These are phyloP conservation scores for Penicillium salamii DNA, from an alignment of 495 filamentous ascomycete genomes.

Conservation along the genomic window DNA sequence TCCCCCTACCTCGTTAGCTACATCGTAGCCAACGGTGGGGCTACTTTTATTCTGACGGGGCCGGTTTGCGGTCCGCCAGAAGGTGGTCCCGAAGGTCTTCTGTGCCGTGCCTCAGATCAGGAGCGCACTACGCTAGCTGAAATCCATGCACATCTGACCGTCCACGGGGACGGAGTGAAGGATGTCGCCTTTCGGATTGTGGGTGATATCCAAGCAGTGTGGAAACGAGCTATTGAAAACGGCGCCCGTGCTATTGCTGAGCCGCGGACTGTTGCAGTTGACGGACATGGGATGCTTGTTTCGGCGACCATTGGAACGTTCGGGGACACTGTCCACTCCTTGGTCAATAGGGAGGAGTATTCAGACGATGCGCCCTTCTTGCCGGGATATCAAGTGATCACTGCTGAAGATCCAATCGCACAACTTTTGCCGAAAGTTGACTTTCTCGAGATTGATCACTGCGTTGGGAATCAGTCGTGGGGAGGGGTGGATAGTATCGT, in stretches of 20 bases:
- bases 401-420: constrained; percentile 41
- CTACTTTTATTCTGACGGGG: constrained; percentile 73
- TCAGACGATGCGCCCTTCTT: constrained; percentile 58
- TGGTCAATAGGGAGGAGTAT: constrained; percentile 64
- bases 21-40: constrained; percentile 64
- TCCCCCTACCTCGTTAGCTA: constrained; percentile 67
- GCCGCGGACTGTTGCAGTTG: constrained; percentile 46
- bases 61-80: constrained; percentile 54
- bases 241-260: constrained; percentile 58
- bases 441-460: constrained; percentile 74
- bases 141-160: constrained; percentile 65
- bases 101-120: constrained; percentile 7
- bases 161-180: constrained; percentile 79
- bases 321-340: constrained; percentile 79
- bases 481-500: constrained; percentile 68
- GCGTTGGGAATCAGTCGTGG: constrained; percentile 85
- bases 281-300: constrained; percentile 46
- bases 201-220: constrained; percentile 61
- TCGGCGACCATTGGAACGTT: constrained; percentile 73
- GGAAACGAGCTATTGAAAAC: constrained; percentile 56
- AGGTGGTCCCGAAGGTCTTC: constrained; percentile 19
- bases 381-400: constrained; percentile 60
- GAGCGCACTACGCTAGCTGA: constrained; percentile 56
- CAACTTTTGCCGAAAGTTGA: constrained; percentile 49
- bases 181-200: constrained; percentile 81